Percentiles rank a stretch among this genome's conserved stretches.
These are phyloP conservation scores for Cladophialophora bantiana DNA, from an alignment of 2,329 filamentous ascomycete genomes.

Conservation along the genomic window DNA sequence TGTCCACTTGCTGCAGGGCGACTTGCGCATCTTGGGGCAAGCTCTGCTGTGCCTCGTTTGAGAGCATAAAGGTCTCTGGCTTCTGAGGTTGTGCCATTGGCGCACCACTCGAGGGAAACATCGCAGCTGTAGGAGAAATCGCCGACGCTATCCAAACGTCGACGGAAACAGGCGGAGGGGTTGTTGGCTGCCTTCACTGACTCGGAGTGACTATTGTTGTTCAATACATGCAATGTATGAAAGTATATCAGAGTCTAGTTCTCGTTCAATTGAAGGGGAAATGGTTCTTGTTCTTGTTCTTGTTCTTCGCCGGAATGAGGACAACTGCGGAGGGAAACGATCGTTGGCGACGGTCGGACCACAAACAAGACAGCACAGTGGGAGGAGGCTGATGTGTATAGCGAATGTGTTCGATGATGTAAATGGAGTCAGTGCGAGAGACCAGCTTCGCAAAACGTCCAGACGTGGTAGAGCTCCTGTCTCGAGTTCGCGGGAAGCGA, in stretches of 20 bases:
- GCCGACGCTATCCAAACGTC: constrained; percentile 28
- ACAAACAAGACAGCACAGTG: constrained; percentile 21
- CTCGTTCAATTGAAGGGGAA: background rate
- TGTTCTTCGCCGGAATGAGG: constrained; percentile 14
- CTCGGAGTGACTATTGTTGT: constrained; percentile 14
- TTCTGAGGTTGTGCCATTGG: constrained; percentile 92
- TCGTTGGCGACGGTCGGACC: constrained; percentile 17
- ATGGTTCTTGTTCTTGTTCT: background rate
- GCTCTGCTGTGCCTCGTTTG: constrained; percentile 94
- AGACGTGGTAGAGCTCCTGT: constrained; percentile 41
- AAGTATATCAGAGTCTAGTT: constrained; percentile 21
- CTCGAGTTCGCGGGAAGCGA: constrained; percentile 38
- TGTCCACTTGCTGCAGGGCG: constrained; percentile 97
- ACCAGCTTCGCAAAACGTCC: constrained; percentile 41
- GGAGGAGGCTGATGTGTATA: constrained; percentile 32
- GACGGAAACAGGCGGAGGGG: constrained; percentile 29
- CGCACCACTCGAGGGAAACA: constrained; percentile 81
- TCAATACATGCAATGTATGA: constrained; percentile 13
- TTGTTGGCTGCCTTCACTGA: constrained; percentile 36
- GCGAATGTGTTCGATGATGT: constrained; percentile 39
- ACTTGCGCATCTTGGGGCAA: constrained; percentile 96
- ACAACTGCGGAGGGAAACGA: constrained; percentile 13
- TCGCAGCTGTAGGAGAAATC: constrained; percentile 48
- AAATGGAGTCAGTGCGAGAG: constrained; percentile 39
- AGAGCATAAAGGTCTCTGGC: constrained; percentile 98